Conservation (phyloP, 495 filamentous ascomycete genomes). For the Penicillium egyptiacum region DNA sequence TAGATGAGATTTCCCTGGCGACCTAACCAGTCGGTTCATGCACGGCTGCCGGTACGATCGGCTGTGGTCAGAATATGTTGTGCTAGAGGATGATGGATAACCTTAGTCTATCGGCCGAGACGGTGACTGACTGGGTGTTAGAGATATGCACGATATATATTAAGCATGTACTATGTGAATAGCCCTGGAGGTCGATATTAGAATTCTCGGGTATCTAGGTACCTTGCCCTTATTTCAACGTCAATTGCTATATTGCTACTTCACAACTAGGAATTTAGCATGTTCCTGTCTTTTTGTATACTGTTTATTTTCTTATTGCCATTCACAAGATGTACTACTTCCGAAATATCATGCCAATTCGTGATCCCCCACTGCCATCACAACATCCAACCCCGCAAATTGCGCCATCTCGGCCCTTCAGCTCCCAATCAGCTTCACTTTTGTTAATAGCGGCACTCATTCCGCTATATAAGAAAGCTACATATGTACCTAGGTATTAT, state of each 20-base stretch:
- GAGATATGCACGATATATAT: no score
- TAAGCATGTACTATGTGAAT: no score
- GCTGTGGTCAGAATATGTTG: neutral
- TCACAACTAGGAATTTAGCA: no score
- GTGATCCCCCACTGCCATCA: slow-evolving; percentile 23
- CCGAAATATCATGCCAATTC: neutral
- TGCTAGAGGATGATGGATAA: neutral
- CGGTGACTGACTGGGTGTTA: neutral
- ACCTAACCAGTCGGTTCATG: neutral
- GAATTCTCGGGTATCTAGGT: no score
- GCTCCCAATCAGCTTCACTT: slow-evolving; percentile 20
- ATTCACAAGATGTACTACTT: no score
- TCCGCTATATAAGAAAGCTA: neutral
- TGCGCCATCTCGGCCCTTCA: slow-evolving; percentile 30
- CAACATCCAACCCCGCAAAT: slow-evolving; percentile 36
- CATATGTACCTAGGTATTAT: no score
- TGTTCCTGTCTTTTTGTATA: no score
- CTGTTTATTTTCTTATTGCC: no score
- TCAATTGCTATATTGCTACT: no score
- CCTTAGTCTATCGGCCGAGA: slow-evolving; percentile 2
- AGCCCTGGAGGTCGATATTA: no score
- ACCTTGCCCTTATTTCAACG: no score
- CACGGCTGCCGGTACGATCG: neutral
- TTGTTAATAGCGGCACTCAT: neutral
- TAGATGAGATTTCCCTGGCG: neutral